A percentile compares a stretch with the other conserved stretches of the same genome.
Evolutionary conservation across 2,329 filamentous ascomycete genomes (phyloP).

Genomic region (Zopfia rhizophila): DNA sequence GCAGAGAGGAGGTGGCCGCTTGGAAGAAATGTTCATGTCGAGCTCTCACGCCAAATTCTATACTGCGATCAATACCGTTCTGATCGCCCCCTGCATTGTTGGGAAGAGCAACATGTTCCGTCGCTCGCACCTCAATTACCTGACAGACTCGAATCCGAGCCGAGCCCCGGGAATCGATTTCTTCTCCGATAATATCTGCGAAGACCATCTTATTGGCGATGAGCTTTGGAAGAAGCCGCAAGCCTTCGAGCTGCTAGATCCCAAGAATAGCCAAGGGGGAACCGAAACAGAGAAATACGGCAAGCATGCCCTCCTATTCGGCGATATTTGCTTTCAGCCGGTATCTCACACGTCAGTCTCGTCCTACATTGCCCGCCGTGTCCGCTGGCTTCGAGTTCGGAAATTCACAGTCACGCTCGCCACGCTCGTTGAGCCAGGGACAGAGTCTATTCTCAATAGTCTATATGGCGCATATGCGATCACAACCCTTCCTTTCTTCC

Average conservation of each 20-base stretch:
- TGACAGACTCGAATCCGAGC: conserved; percentile 66
- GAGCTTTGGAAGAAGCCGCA: conserved; percentile 83
- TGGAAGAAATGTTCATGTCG: conserved; percentile 95
- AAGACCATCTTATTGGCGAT: conserved; percentile 96
- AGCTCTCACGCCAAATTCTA: conserved; percentile 98
- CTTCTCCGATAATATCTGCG: conserved; percentile 96
- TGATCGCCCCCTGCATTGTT: conserved; percentile 90
- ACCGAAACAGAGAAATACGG: conserved; percentile 60
- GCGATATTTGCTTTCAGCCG: conserved; percentile 90
- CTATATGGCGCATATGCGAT: conserved; percentile 81
- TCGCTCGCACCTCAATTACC: conserved; percentile 83
- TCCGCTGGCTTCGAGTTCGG: conserved; percentile 89
- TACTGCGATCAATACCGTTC: conserved; percentile 92
- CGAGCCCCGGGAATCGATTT: conserved; percentile 80
- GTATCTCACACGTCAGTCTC: conserved; percentile 81
- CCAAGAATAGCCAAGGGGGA: too few relatives aligned
- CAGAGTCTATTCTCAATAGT: conserved; percentile 87
- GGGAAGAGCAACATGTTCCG: conserved; percentile 99
- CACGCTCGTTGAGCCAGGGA: conserved; percentile 91
- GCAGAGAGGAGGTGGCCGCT: conserved; percentile 75
- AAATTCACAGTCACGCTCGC: conserved; percentile 94
- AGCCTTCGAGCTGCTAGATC: too few relatives aligned
- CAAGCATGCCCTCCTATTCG: conserved; percentile 85
- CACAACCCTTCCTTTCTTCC: conserved; percentile 76
- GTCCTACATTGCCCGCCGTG: conserved; percentile 82